Conservation (phyloP, 2,329 filamentous ascomycete species). For the Biscogniauxia sp. region DNA sequence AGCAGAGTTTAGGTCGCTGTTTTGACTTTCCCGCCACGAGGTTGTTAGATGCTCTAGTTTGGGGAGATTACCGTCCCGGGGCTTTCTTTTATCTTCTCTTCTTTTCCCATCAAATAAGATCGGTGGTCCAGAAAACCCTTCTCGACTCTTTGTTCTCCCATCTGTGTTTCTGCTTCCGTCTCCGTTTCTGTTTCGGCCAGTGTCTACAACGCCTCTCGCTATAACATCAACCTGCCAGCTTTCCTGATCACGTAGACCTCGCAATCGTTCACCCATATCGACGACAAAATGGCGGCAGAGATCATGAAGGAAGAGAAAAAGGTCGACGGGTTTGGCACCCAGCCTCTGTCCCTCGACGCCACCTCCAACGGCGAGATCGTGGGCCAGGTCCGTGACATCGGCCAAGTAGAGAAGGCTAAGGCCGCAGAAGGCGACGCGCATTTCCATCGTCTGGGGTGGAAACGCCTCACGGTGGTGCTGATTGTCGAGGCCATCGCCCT, state of each 20-base stretch:
- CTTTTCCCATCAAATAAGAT: not conserved
- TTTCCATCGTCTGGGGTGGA: constrained; percentile 56
- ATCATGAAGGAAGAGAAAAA: constrained; percentile 20
- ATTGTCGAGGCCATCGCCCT: constrained; percentile 58
- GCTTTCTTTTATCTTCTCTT: too few relatives aligned
- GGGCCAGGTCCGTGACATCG: constrained; percentile 35
- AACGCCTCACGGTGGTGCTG: constrained; percentile 53
- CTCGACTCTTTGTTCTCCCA: not conserved
- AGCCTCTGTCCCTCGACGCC: constrained; percentile 11
- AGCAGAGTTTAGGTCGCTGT: not conserved
- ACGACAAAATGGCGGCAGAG: constrained; percentile 7
- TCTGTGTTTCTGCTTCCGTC: not conserved
- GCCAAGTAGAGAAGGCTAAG: constrained; percentile 47
- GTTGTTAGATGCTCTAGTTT: not conserved
- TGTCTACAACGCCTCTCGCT: not conserved
- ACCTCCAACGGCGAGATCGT: constrained; percentile 25
- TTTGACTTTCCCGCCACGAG: not conserved
- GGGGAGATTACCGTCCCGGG: not conserved
- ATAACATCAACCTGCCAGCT: constrained; percentile 1
- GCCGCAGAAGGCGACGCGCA: constrained; percentile 44
- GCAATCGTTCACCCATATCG: constrained; percentile 3
- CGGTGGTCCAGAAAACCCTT: not conserved
- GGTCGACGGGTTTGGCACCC: constrained; percentile 7
- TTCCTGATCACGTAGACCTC: constrained; percentile 2
- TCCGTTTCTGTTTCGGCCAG: not conserved